Evolutionary conservation across 73 alveolate genomes (phyloP), one percentile per base, ranked within the genome.

Genomic region (Paramecium caudatum): DNA sequence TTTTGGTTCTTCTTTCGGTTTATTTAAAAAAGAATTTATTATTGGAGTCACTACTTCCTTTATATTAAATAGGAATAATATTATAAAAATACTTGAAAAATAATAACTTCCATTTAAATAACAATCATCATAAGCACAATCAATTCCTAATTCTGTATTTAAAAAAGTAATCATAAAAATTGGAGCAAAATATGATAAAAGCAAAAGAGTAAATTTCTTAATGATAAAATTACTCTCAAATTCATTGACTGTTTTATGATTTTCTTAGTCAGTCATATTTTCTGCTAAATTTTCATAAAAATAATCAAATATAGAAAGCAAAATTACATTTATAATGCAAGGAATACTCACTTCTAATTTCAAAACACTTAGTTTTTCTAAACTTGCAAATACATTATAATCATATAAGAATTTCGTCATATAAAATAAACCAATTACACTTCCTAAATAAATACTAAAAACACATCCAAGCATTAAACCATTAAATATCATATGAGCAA

Each of bases 281-380:
- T 55, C 62, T 63, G 93, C 74, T 33, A 86, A 86, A 1, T 21
- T 3, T 30, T 78, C 93, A 63, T 86, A 86, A 5, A 86, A 21
- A 3, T 45, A 43, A 62, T 86, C 88, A 63, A 86, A 86, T 3
- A 62, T 62, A 15, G 27, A 5, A 27, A 61, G 55, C 3, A 86
- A 27, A 17, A 86, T 21, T 10, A 86, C 93, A 63, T 86, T 86
- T 17, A 86, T 62, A 30, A 68, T 32, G 19, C 90, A 70, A 43
- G 93, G 93, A 5, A 86, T 62, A 63, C 49, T 62, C 0, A 63
- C 93, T 65, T 86, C 84, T 16, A 74, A 74, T 74, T 74, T 74
- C 3, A 74, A n/a, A 21, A 74, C n/a, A 5, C 27, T 23, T 19
- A 74, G 43, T 39, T 25, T 37, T 68, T 43, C 39, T 15, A 74